Percentiles rank a stretch among this genome's conserved stretches.
These are phyloP conservation scores for Trichosporon faecale DNA, from an alignment of 1,284 basidiomycete species.

Conservation along the genomic window DNA sequence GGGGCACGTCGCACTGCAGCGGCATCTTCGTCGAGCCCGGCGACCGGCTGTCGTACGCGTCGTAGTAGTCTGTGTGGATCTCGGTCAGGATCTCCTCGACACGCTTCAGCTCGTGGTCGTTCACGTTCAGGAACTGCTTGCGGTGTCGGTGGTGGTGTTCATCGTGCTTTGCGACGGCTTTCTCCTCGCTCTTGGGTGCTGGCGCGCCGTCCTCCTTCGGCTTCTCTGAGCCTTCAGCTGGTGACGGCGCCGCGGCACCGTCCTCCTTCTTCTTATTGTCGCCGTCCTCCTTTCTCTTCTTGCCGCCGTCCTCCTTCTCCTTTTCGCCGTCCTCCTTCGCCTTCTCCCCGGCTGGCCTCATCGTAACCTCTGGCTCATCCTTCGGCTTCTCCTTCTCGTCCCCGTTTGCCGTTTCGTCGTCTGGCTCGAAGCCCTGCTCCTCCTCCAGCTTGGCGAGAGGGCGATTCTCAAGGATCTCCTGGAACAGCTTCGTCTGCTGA, in stretches of 20 bases:
- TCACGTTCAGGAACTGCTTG: constrained; percentile 70
- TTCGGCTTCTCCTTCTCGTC: constrained; percentile 10
- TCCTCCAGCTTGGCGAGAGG: constrained; percentile 87
- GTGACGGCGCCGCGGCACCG: constrained; percentile 4
- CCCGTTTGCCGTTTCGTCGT: constrained; percentile 17
- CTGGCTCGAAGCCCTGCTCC: constrained; percentile 57
- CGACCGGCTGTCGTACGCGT: constrained; percentile 39
- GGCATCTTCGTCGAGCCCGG: constrained; percentile 18
- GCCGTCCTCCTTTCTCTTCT: background rate
- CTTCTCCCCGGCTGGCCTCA: constrained; percentile 35
- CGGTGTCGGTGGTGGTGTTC: constrained; percentile 22
- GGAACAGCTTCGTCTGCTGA: constrained; percentile 63
- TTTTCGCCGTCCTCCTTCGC: too few species aligned
- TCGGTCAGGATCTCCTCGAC: constrained; percentile 64
- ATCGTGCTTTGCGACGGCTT: background rate
- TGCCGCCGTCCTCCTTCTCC: constrained; percentile 20
- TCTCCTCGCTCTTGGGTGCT: background rate
- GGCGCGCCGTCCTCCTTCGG: background rate
- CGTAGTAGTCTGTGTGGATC: constrained; percentile 73
- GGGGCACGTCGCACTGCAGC: constrained; percentile 25
- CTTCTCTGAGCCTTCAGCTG: background rate
- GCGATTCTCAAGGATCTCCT: constrained; percentile 78
- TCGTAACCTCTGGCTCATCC: constrained; percentile 17
- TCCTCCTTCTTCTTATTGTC: background rate
- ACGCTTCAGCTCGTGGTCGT: constrained; percentile 57